Evolutionary conservation across 257 asterid species (phyloP).

Genomic region (Lavandula angustifolia): DNA sequence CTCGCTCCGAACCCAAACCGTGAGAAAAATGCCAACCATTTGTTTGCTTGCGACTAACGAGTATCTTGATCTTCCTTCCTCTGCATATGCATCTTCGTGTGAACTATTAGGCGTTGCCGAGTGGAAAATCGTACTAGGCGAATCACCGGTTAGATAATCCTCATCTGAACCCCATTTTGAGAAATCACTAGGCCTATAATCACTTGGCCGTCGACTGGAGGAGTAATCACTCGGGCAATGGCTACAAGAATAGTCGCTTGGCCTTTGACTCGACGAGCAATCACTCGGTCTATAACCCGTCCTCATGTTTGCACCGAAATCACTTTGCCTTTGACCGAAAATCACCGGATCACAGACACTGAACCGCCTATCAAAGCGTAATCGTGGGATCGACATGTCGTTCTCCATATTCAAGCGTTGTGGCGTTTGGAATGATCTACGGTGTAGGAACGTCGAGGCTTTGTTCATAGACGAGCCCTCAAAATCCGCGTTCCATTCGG

Average conservation of each 20-base stretch:
- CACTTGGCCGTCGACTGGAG: slow-evolving; percentile 40
- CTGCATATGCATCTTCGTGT: slow-evolving; percentile 50
- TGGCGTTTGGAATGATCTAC: slow-evolving; percentile 88
- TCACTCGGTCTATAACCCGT: slow-evolving; percentile 65
- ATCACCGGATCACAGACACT: slow-evolving; percentile 80
- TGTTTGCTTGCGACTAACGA: slow-evolving; percentile 83
- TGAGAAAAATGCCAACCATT: slow-evolving; percentile 92
- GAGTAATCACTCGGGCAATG: slow-evolving; percentile 37
- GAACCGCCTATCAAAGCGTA: slow-evolving; percentile 71
- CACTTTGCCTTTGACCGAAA: slow-evolving; percentile 73
- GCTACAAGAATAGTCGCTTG: slow-evolving; percentile 40
- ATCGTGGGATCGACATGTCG: slow-evolving; percentile 59
- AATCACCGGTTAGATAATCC: slow-evolving; percentile 63
- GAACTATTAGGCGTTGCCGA: slow-evolving; percentile 48
- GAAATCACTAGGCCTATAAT: slow-evolving; percentile 84
- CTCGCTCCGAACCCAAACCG: slow-evolving; percentile 82
- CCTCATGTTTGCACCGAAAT: slow-evolving; percentile 49
- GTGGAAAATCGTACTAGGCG: slow-evolving; percentile 71
- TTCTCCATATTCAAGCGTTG: slow-evolving; percentile 60
- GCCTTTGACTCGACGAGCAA: slow-evolving; percentile 50
- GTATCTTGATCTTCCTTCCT: slow-evolving; percentile 54
- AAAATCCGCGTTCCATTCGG: slow-evolving; percentile 85
- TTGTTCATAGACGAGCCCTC: slow-evolving; percentile 73
- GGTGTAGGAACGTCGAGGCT: slow-evolving; percentile 60
- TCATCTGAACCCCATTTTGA: slow-evolving; percentile 84